These are phyloP conservation scores for Daphne laureola DNA, from an alignment of 441 rosid species.

Conservation along the genomic window DNA sequence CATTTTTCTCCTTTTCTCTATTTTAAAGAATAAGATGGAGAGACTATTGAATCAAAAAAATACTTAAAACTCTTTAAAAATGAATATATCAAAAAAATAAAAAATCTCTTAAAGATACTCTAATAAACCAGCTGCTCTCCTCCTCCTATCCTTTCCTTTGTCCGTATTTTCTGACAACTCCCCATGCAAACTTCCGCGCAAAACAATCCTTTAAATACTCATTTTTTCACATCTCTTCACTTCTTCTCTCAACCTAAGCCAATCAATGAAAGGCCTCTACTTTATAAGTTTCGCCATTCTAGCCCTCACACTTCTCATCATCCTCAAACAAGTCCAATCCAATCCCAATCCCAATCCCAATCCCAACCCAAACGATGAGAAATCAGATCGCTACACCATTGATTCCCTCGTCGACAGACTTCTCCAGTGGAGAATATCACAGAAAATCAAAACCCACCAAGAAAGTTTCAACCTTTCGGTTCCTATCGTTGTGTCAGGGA, in stretches of 20 bases:
- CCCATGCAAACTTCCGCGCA: too few species aligned
- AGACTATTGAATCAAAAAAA: too few species aligned
- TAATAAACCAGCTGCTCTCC: too few species aligned
- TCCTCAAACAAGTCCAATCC: slow-evolving; percentile 19
- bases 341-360: slow-evolving; percentile 18
- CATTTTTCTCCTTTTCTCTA: too few species aligned
- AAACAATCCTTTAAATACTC: not conserved
- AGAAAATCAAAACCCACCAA: slow-evolving; percentile 9
- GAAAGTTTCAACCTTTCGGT: slow-evolving; percentile 27
- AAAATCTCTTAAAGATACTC: too few species aligned
- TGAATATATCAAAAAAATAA: too few species aligned
- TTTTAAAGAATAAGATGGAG: too few species aligned
- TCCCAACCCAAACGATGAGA: too few species aligned
- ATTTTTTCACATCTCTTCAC: not conserved
- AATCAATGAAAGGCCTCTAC: slow-evolving; percentile 25
- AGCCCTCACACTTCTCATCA: slow-evolving; percentile 22
- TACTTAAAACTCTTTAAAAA: too few species aligned
- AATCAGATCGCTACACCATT: slow-evolving; percentile 11
- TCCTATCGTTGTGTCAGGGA: slow-evolving; percentile 35
- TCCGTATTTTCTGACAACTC: too few species aligned
- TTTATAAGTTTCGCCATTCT: slow-evolving; percentile 11
- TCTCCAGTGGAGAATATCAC: slow-evolving; percentile 24
- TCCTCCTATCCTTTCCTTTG: too few species aligned
- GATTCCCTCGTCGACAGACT: slow-evolving; percentile 17
- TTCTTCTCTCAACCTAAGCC: slow-evolving; percentile 1